Evolutionary conservation across 1,139 yeast species (phyloP), one percentile per base, ranked within the genome.

Genomic region (Casaregolazyma lundiana): DNA sequence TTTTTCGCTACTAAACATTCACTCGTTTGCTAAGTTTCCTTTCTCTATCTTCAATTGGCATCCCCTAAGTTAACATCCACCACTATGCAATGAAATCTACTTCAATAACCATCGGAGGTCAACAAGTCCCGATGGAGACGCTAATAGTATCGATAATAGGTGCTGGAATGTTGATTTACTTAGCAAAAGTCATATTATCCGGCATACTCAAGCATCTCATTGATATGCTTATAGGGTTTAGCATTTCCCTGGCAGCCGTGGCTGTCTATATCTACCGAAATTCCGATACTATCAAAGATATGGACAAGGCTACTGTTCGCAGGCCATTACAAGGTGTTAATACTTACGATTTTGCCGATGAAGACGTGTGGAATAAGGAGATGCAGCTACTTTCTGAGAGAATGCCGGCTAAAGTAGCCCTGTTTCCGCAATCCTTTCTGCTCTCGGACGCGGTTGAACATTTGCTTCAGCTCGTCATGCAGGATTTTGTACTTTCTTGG

Each of bases 401-500:
- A 22, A 51, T 52, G 39, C 54, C 54, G n/a, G 35, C 51, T 13
- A 59, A 57, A 2, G 38, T 34, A 26, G 45, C 55, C 8, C 63
- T 77, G 2, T 70, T 76, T 43, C 72, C 76, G 2, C 76, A 76
- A 22, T 77, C 81, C 18, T 73, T 76, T 50, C 59, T 75, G 2
- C 69, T 83, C 11, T 78, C 83, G 2, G 75, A 72, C 41, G 72
- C 79, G 0, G 47, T 84, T 1, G 77, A 78, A 35, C 73, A 70
- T 3, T 64, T 88, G 6, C 65, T 83, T 1, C 70, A 72, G 32
- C 63, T 76, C 20, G 68, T 87, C 1, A 55, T 84, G 2, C 62
- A 77, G 9, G 84, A 81, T 53, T 88, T 84, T 61, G 72, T 89
- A 1, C 62, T 67, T 38, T 62, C 77, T 2, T 89, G 97, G 97